Conservation (phyloP, 495 filamentous ascomycete genomes). For the Entonaema liquescens region DNA sequence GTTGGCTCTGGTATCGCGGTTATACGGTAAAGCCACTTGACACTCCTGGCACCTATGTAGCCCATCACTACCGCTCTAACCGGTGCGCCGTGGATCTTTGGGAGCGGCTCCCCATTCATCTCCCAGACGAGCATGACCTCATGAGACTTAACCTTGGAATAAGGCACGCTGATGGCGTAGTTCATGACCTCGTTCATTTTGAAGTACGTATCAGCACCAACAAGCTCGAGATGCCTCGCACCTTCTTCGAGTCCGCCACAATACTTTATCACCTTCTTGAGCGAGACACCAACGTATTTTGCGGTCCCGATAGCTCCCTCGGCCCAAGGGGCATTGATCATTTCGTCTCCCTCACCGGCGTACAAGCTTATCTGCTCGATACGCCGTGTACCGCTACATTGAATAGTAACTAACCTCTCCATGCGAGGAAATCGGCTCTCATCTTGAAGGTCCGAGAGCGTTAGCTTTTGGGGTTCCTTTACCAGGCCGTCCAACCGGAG, state of each 20-base stretch:
- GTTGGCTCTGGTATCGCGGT: conserved; percentile 57
- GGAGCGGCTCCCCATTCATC: conserved; percentile 73
- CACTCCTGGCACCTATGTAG: conserved; percentile 66
- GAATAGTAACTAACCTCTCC: conserved; percentile 65
- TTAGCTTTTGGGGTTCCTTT: conserved; percentile 60
- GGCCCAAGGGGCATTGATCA: conserved; percentile 73
- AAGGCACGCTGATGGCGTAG: conserved; percentile 70
- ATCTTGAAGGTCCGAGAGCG: conserved; percentile 65
- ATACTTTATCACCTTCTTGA: conserved; percentile 73
- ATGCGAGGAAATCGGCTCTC: conserved; percentile 64
- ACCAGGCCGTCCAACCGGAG: conserved; percentile 67
- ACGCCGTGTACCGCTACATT: conserved; percentile 73
- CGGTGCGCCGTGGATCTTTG: conserved; percentile 71
- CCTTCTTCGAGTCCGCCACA: conserved; percentile 66
- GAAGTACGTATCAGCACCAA: conserved; percentile 73
- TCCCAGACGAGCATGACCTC: conserved; percentile 76
- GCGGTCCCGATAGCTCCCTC: conserved; percentile 75
- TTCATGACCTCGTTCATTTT: conserved; percentile 69
- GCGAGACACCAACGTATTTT: conserved; percentile 65
- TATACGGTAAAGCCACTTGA: conserved; percentile 67
- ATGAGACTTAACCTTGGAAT: conserved; percentile 68
- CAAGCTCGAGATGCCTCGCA: conserved; percentile 69
- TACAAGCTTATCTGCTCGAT: conserved; percentile 72
- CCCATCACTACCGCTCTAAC: conserved; percentile 69
- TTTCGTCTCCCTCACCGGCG: conserved; percentile 71